Evolutionary conservation across 2,329 filamentous ascomycete genomes (phyloP), one percentile per base, ranked within the genome.

Genomic region (Trichoderma koningii): DNA sequence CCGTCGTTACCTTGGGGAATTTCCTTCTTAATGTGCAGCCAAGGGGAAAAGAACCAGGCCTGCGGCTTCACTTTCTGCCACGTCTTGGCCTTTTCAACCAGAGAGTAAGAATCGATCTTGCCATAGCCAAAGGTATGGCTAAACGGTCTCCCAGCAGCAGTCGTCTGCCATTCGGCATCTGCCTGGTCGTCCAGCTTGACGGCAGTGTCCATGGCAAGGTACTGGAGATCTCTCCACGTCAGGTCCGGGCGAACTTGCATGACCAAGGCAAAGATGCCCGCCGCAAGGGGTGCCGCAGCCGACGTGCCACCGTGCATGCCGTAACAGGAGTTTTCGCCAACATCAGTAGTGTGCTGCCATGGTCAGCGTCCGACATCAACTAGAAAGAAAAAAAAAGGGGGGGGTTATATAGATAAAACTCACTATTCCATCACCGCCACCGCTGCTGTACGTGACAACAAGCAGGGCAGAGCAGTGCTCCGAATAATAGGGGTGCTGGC

Each of bases 61-160:
- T 99, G 95, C 9, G 95, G 94, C 78, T 98, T 98, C 69, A 98
- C 93, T 21, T 89, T 84, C 69, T 92, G 82, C 89, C 92, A 98
- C 0, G 83, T 87, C 80, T 92, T 96, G 64, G 95, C 93, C 63
- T 85, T 87, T 72, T 97, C 89, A 17, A 99, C 91, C 57, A 97
- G 86, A 17, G 86, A 85, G 73, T 89, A 97, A 0, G 90, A 90
- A 75, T 99, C 95, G 45, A 98, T 86, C 79, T 97, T 98, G 73
- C 95, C 95, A 73, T 96, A 99, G 50, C 94, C 95, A 78, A 90
- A 99, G 53, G 92, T 92, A 76, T 99, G 95, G 74, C 93, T 97
- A 80, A 90, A 99, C 72, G 92, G 88, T 77, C 89, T 92, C 69
- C 92, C 94, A 67, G 91, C 88, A 3, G 85, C 82, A 0, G 93